These are phyloP conservation scores for Glycine tomentella DNA, from an alignment of 306 rosid species.

Conservation along the genomic window DNA sequence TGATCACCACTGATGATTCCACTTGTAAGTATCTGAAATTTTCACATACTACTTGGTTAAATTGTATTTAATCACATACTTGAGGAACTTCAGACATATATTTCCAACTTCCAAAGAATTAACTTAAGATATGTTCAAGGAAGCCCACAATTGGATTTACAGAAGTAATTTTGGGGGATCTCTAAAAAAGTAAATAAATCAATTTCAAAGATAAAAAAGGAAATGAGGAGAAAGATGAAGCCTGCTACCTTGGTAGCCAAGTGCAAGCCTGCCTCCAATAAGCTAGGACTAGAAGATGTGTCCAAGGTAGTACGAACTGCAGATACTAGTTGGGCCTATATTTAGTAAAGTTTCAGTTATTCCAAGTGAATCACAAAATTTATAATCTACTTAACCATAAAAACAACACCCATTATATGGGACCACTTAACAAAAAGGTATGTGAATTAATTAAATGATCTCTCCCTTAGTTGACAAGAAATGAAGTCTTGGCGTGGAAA, in stretches of 20 bases:
- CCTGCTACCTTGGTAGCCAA: constrained; percentile 88
- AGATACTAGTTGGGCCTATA: constrained; percentile 93
- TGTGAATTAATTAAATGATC: constrained; percentile 28
- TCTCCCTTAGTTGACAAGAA: constrained; percentile 3
- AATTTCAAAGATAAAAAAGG: constrained; percentile 31
- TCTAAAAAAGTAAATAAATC: constrained; percentile 27
- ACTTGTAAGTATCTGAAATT: constrained; percentile 85
- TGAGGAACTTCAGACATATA: constrained; percentile 27
- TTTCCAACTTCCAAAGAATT: constrained; percentile 12
- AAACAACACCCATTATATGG: constrained; percentile 12
- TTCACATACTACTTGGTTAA: constrained; percentile 37
- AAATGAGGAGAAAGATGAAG: constrained; percentile 31
- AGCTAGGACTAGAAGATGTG: constrained; percentile 85
- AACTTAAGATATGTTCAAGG: constrained; percentile 6
- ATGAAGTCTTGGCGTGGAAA: constrained; percentile 29
- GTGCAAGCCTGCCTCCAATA: constrained; percentile 95
- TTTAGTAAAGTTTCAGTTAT: constrained; percentile 50
- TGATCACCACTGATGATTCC: constrained; percentile 95
- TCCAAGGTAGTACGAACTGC: constrained; percentile 96
- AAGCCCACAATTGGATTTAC: constrained; percentile 7
- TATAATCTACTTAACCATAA: constrained; percentile 30
- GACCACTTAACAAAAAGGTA: constrained; percentile 30
- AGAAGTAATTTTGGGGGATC: too few relatives aligned
- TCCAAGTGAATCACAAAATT: constrained; percentile 26
- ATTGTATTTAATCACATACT: constrained; percentile 8